Evolutionary conservation across 2,329 filamentous ascomycete genomes (phyloP).

Genomic region (Paracamarosporium sp.): DNA sequence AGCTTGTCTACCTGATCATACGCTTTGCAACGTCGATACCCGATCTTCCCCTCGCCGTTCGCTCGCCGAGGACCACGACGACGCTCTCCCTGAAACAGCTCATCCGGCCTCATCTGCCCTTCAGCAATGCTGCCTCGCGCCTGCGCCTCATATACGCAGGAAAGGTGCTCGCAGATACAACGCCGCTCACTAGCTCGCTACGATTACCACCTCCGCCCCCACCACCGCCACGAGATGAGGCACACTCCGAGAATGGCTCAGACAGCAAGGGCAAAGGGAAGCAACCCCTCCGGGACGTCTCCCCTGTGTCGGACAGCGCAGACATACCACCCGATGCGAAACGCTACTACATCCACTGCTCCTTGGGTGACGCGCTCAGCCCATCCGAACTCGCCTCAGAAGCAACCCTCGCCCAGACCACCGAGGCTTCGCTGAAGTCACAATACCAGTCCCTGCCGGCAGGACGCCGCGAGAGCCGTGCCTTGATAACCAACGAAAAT

Average conservation of each 20-base stretch:
- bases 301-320: slow-evolving; percentile 28
- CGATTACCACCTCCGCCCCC: slow-evolving; percentile 66
- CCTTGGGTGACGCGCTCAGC: slow-evolving; percentile 78
- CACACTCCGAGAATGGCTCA: slow-evolving; percentile 24
- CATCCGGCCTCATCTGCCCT: slow-evolving; percentile 75
- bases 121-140: slow-evolving; percentile 68
- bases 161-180: slow-evolving; percentile 78
- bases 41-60: slow-evolving; percentile 81
- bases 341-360: slow-evolving; percentile 90
- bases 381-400: slow-evolving; percentile 74
- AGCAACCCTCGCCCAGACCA: slow-evolving; percentile 52
- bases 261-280: slow-evolving; percentile 70
- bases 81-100: slow-evolving; percentile 81
- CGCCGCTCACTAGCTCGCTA: slow-evolving; percentile 72
- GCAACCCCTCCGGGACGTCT: slow-evolving; percentile 59
- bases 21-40: slow-evolving; percentile 88
- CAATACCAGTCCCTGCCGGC: slow-evolving; percentile 24
- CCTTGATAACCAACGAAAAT: slow-evolving; percentile 15
- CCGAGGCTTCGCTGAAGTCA: slow-evolving; percentile 46
- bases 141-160: slow-evolving; percentile 91
- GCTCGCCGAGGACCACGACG: slow-evolving; percentile 71
- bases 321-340: slow-evolving; percentile 40
- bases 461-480: slow-evolving; percentile 23
- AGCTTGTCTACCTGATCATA: slow-evolving; percentile 75
- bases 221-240: slow-evolving; percentile 45